These are phyloP conservation scores for Nitzschia sp. DNA, from an alignment of 108 stramenopile species.

Conservation along the genomic window DNA sequence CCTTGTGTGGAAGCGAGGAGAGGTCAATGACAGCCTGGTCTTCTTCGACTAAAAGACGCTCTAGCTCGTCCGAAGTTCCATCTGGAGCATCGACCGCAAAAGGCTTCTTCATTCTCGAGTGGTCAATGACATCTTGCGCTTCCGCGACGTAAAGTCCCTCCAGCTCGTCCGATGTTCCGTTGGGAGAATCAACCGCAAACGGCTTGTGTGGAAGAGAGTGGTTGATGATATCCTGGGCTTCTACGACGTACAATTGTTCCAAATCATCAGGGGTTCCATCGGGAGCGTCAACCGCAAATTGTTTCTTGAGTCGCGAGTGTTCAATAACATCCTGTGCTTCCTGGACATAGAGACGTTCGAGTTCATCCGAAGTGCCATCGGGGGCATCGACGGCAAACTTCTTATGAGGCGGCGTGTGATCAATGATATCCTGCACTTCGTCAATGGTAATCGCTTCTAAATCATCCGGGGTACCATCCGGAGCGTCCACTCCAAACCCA, in stretches of 20 bases:
- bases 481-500: conserved; percentile 8
- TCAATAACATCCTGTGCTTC: too few relatives aligned
- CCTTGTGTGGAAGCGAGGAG: too few relatives aligned
- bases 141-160: background rate
- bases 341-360: too few relatives aligned
- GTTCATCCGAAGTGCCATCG: conserved; percentile 15
- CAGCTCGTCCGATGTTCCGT: conserved; percentile 9
- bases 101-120: too few relatives aligned
- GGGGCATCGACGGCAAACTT: conserved; percentile 15
- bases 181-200: conserved; percentile 8
- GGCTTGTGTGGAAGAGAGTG: too few relatives aligned
- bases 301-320: too few relatives aligned
- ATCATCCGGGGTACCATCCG: conserved; percentile 18
- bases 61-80: too few relatives aligned
- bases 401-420: background rate
- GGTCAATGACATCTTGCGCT: background rate
- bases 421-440: background rate
- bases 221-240: background rate
- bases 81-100: too few relatives aligned
- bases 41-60: too few relatives aligned
- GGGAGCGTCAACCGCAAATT: conserved; percentile 9
- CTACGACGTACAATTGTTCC: background rate
- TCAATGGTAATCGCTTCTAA: background rate
- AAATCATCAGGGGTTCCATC: conserved; percentile 16
- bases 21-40: too few relatives aligned